Evolutionary conservation across 306 rosid genomes (phyloP).

Genomic region (Malus orientalis): DNA sequence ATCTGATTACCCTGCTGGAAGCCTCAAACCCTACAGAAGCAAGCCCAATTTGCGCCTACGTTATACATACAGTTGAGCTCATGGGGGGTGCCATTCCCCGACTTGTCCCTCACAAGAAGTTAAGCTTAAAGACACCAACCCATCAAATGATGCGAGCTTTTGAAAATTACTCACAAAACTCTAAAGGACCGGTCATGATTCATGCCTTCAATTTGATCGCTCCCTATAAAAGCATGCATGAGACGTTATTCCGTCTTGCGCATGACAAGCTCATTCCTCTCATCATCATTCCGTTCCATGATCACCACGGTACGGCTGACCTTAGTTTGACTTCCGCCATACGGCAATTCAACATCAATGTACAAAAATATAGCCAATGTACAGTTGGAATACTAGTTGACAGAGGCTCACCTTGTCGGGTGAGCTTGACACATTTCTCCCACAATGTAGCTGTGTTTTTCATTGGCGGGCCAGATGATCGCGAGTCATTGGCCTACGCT

Average conservation of each 20-base stretch:
- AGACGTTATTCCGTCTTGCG: slow-evolving; percentile 28
- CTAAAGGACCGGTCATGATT: slow-evolving; percentile 22
- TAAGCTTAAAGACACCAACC: too few relatives aligned
- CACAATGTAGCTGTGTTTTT: slow-evolving; percentile 44
- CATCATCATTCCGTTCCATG: slow-evolving; percentile 54
- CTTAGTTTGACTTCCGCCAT: slow-evolving; percentile 27
- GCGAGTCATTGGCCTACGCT: slow-evolving; percentile 57
- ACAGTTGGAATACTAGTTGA: slow-evolving; percentile 64
- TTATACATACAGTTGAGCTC: slow-evolving; percentile 49
- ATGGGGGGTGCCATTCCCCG: slow-evolving; percentile 44
- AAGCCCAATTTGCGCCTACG: slow-evolving; percentile 32
- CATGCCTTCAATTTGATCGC: slow-evolving; percentile 35
- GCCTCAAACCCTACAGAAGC: slow-evolving; percentile 48
- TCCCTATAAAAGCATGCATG: slow-evolving; percentile 55
- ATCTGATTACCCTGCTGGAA: slow-evolving; percentile 45
- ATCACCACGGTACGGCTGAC: slow-evolving; percentile 23
- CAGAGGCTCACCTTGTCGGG: slow-evolving; percentile 33
- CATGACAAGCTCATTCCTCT: slow-evolving; percentile 36
- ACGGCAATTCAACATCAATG: slow-evolving; percentile 47
- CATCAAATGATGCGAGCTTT: slow-evolving; percentile 36
- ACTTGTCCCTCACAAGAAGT: slow-evolving; percentile 21
- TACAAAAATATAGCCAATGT: slow-evolving; percentile 67
- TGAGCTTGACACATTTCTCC: slow-evolving; percentile 4
- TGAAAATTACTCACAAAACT: slow-evolving; percentile 28
- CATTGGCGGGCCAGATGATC: slow-evolving; percentile 73